Evolutionary conservation across 495 filamentous ascomycete species (phyloP), one percentile per base, ranked within the genome.

Genomic region (Podospora didyma): DNA sequence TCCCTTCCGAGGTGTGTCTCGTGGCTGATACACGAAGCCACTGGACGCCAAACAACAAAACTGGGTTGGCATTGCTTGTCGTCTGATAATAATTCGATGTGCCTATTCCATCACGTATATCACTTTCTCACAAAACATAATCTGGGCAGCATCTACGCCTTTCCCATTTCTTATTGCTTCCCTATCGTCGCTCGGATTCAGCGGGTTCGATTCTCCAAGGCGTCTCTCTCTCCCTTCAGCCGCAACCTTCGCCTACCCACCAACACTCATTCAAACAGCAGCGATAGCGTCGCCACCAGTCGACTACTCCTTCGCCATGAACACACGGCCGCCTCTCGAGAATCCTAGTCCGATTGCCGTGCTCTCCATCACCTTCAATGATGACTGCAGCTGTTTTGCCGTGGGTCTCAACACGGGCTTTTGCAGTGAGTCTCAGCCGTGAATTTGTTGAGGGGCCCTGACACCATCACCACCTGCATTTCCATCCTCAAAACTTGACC

Each of bases 401-500:
- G 89, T 96, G 6, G 94, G 90, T 3, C 74, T 96, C 35, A 88
- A 96, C 58, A 85, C 82, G 16, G 94, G 94, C 2, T 94, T 96
- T 67, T 87, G 88, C 69, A 87, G 91, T 95, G 81, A 62, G 86
- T 67, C 49, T 47, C n/a, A 16, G n/a, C 1, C 7, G 12, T 28
- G 6, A 42, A 37, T 42, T 31, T 31, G 26, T 31, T 31, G 26
- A n/a, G n/a, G 26, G 26, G 9, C 9, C 9, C 26, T 31, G 3
- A 31, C 26, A 31, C 26, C 26, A 4, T 9, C 26, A 31, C 26
- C 26, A 31, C 26, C 26, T 31, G 4, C 26, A 31, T 9, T 9
- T 4, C 26, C 26, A 31, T 31, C 26, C 4, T 31, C 26, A 31
- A 31, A 3, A 31, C 9, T 31, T 9, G 26, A 31, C 26, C 26